Evolutionary conservation across 1,139 yeast genomes (phyloP).

Genomic region (Lodderomyces theae): DNA sequence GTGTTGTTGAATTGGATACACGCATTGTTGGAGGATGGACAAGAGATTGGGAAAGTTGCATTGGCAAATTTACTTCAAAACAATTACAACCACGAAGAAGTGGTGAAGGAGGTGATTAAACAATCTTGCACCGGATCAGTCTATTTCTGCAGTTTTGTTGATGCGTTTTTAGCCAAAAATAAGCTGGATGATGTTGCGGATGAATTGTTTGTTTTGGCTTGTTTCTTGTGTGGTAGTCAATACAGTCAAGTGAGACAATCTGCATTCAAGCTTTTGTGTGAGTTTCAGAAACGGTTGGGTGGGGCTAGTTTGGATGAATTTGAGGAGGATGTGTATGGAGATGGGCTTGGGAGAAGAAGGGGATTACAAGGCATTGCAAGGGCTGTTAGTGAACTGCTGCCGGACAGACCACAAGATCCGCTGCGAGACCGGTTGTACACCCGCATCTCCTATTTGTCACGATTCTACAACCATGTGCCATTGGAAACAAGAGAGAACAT

Average conservation of each 20-base stretch:
- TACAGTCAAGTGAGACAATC: constrained; percentile 55
- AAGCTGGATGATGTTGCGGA: constrained; percentile 42
- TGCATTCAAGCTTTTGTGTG: constrained; percentile 58
- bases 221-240: constrained; percentile 69
- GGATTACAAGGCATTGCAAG: constrained; percentile 70
- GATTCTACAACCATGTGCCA: constrained; percentile 64
- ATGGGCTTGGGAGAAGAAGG: constrained; percentile 71
- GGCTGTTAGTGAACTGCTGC: constrained; percentile 37
- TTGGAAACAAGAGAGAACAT: neutral
- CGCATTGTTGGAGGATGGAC: constrained; percentile 60
- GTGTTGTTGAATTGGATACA: constrained; percentile 78
- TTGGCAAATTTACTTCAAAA: constrained; percentile 60
- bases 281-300: constrained; percentile 54
- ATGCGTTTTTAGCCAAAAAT: constrained; percentile 43
- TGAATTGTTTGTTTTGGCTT: constrained; percentile 61
- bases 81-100: constrained; percentile 55
- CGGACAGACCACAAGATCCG: no score
- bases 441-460: constrained; percentile 70
- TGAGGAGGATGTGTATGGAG: constrained; percentile 61
- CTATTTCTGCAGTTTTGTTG: constrained; percentile 71
- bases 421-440: constrained; percentile 54
- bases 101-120: constrained; percentile 61
- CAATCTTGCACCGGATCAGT: constrained; percentile 69
- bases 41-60: constrained; percentile 69
- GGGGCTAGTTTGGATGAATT: constrained; percentile 44